Percentiles rank a stretch among this genome's conserved stretches.
These are phyloP conservation scores for Barnettozyma wickerhamii DNA, from an alignment of 805 yeast genomes.

Conservation along the genomic window DNA sequence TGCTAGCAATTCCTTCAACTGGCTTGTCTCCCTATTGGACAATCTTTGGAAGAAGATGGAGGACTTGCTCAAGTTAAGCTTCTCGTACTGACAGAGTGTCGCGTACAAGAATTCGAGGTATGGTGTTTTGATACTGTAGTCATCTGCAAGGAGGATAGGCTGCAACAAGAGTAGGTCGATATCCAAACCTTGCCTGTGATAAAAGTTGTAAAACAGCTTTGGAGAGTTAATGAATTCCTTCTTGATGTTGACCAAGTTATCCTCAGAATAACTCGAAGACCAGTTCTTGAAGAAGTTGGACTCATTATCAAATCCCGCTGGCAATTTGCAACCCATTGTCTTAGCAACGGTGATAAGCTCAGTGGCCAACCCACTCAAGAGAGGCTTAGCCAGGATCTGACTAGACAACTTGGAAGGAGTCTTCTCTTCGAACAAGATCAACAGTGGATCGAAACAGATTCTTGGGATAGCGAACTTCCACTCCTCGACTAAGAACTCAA, in stretches of 20 bases:
- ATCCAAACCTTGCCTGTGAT: constrained; percentile 51
- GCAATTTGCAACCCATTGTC: constrained; percentile 72
- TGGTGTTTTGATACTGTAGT: constrained; percentile 80
- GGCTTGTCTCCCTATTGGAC: constrained; percentile 7
- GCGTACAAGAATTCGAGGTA: constrained; percentile 86
- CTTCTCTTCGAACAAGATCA: constrained; percentile 69
- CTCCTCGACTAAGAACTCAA: constrained; percentile 66
- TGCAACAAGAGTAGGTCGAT: constrained; percentile 77
- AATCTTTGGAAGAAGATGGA: constrained; percentile 24
- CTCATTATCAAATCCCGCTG: constrained; percentile 68
- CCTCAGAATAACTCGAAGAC: constrained; percentile 35
- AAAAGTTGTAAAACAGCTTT: constrained; percentile 61
- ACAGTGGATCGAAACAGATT: constrained; percentile 72
- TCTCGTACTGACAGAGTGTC: constrained; percentile 56
- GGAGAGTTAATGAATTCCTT: constrained; percentile 46
- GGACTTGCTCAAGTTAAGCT: constrained; percentile 21
- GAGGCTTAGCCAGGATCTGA: constrained; percentile 80
- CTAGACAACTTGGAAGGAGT: constrained; percentile 52
- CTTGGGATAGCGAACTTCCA: constrained; percentile 83
- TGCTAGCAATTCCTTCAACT: constrained; percentile 2
- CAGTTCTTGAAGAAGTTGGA: constrained; percentile 50
- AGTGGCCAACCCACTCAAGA: constrained; percentile 71
- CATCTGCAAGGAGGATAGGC: constrained; percentile 89
- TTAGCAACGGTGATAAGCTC: constrained; percentile 72
- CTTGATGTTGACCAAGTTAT: constrained; percentile 9